Evolutionary conservation across 176 grass and related monocot genomes (phyloP), one percentile per base, ranked within the genome.

Genomic region (Oryza glumipatula): DNA sequence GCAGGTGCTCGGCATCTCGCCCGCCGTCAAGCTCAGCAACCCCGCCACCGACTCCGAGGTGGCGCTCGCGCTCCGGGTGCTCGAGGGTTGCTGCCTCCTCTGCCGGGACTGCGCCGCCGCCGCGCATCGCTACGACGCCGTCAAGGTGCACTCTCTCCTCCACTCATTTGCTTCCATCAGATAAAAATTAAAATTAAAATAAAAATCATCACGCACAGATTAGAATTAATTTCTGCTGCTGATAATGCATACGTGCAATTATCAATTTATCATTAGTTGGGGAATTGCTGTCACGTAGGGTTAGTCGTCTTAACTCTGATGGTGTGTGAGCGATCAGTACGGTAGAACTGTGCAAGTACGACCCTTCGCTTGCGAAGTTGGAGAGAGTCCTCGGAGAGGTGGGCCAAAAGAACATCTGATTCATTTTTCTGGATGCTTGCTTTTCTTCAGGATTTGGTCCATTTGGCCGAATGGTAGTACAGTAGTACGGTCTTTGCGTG

Each of bases 81-180:
- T 90, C 35, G 78, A 93, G 70, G 91, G 84, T 2, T 93, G 84
- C 71, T 93, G 91, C 84, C 88, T 90, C 30, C 88, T 93, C 70
- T 88, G 67, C 84, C 80, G 44, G n/a, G 72, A 70, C 71, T 93
- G 88, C 45, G 77, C 81, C 52, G 85, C 82, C 16, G 44, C 73
- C 4, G 91, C 85, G 41, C 88, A 93, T 30, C 88, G 88, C 7
- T 69, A 90, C 76, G 33, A 88, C 67, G 84, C 91, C n/a, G 73
- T 93, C 80, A 93, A 90, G 88, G 91, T 41, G 4, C 17, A 78
- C 11, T 21, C 65, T 21, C 65, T 14, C 67, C 7, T 51, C 17
- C 45, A 14, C 33, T 8, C 28, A 8, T 65, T 13, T 13, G 6
- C 24, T n/a, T 65, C 21, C 38, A 2, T 52, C 60, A 49, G 13